Percentiles rank a stretch among this genome's conserved stretches.
Evolutionary conservation across 805 yeast genomes (phyloP).

Genomic region (Danielia reshetovae): DNA sequence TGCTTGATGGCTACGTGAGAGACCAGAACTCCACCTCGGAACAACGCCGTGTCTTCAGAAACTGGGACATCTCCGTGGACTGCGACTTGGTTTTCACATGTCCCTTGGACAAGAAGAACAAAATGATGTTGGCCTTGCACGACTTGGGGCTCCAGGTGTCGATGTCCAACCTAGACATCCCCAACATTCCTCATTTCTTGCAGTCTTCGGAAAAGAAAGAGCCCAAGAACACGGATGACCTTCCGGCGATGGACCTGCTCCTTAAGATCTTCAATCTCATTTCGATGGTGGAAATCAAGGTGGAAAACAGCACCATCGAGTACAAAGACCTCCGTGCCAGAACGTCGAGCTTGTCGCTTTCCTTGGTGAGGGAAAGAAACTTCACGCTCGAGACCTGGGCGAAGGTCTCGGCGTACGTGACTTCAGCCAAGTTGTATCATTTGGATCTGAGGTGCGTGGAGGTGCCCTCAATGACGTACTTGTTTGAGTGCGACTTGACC

Average conservation of each 20-base stretch:
- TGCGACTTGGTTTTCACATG: slow-evolving; percentile 7
- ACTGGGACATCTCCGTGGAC: slow-evolving; percentile 9
- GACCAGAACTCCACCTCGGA: slow-evolving; percentile 1
- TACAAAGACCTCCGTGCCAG: slow-evolving; percentile 8
- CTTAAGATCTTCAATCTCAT: slow-evolving; percentile 8
- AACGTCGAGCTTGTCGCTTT: slow-evolving; percentile 14
- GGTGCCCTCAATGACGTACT: slow-evolving; percentile 32
- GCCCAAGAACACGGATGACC: not conserved
- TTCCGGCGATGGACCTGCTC: not conserved
- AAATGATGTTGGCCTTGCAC: slow-evolving; percentile 2
- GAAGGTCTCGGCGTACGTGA: slow-evolving; percentile 20
- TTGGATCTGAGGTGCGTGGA: slow-evolving; percentile 28
- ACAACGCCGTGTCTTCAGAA: slow-evolving; percentile 9
- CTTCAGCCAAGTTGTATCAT: slow-evolving; percentile 27
- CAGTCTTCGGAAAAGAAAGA: not conserved
- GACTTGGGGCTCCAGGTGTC: slow-evolving; percentile 7
- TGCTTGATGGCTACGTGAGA: slow-evolving; percentile 11
- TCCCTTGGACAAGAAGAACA: not conserved
- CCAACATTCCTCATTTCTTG: slow-evolving; percentile 6
- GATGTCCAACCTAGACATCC: slow-evolving; percentile 8
- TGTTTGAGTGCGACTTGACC: slow-evolving; percentile 18
- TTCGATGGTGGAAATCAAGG: slow-evolving; percentile 11
- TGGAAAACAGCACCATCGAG: slow-evolving; percentile 14
- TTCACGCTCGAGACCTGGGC: slow-evolving; percentile 12
- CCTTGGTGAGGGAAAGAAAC: slow-evolving; percentile 8